Percentiles rank a stretch among this genome's conserved stretches.
Conservation (phyloP, 2,329 filamentous ascomycete species). For the Penicillium sp. region DNA sequence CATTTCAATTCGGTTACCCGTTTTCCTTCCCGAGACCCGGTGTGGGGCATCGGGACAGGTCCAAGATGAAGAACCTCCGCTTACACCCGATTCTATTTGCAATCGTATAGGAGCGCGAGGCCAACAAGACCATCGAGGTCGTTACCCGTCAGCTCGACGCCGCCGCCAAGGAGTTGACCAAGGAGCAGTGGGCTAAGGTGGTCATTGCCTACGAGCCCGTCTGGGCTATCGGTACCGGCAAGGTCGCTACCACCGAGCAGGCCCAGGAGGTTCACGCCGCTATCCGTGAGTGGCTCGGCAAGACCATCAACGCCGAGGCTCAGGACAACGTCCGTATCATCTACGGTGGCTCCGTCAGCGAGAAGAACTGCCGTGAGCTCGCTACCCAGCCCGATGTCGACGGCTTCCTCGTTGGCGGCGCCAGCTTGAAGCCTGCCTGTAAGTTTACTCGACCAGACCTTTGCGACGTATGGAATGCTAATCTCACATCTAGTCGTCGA, state of each 20-base stretch:
- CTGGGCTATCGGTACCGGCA: conserved; percentile 90
- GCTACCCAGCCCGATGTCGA: conserved; percentile 94
- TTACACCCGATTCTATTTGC: conserved; percentile 34
- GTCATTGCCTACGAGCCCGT: conserved; percentile 99
- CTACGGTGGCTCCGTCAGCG: conserved; percentile 94
- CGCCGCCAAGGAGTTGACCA: conserved; percentile 68
- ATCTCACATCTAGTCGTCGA: conserved; percentile 60
- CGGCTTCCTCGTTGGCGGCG: conserved; percentile 95
- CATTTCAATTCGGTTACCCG: conserved; percentile 28
- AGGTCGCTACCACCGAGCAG: conserved; percentile 86
- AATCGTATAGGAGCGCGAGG: conserved; percentile 72
- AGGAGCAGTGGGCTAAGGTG: conserved; percentile 89
- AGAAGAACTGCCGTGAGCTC: conserved; percentile 97
- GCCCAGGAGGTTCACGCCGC: conserved; percentile 92
- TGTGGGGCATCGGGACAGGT: conserved; percentile 28
- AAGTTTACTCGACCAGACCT: conserved; percentile 47
- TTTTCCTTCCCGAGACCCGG: conserved; percentile 28
- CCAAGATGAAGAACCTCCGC: conserved; percentile 27
- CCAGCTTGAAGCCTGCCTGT: conserved; percentile 96
- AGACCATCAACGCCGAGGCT: conserved; percentile 75
- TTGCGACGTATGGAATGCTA: conserved; percentile 10
- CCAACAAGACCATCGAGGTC: conserved; percentile 76
- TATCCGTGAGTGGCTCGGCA: conserved; percentile 83
- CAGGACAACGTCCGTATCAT: conserved; percentile 90
- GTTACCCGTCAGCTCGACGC: conserved; percentile 80